Evolutionary conservation across 2,329 filamentous ascomycete genomes (phyloP).

Genomic region (Alternaria incomplexa): DNA sequence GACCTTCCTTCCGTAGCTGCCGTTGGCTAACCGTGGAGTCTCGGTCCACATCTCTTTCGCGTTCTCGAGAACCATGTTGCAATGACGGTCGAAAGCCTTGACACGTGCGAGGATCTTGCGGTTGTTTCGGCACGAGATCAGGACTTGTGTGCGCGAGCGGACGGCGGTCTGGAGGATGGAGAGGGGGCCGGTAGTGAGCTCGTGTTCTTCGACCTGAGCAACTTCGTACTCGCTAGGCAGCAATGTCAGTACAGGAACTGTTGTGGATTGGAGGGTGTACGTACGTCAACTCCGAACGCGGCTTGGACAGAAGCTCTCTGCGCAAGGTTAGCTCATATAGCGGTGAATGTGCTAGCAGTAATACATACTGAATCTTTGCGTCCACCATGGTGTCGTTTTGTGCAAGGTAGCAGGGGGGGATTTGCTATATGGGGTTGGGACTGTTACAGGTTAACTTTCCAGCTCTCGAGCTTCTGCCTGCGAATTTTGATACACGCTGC

Average conservation of each 20-base stretch:
- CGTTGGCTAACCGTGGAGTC: slow-evolving; percentile 79
- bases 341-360: not conserved
- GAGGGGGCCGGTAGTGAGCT: slow-evolving; percentile 79
- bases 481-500: slow-evolving; percentile 18
- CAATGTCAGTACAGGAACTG: slow-evolving; percentile 22
- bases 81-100: slow-evolving; percentile 98
- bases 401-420: not conserved
- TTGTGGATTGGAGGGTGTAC: slow-evolving; percentile 45
- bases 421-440: not conserved
- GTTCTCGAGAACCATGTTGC: slow-evolving; percentile 98
- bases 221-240: slow-evolving; percentile 83
- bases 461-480: slow-evolving; percentile 26
- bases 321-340: slow-evolving; percentile 28
- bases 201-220: slow-evolving; percentile 78
- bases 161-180: slow-evolving; percentile 98
- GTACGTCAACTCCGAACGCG: slow-evolving; percentile 89
- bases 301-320: slow-evolving; percentile 88
- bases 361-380: slow-evolving; percentile 53
- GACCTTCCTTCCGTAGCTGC: slow-evolving; percentile 86
- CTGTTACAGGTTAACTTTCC: slow-evolving; percentile 27
- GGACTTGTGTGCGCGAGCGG: slow-evolving; percentile 90
- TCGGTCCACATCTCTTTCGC: slow-evolving; percentile 99
- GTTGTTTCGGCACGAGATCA: slow-evolving; percentile 98
- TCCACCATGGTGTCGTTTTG: slow-evolving; percentile 40
- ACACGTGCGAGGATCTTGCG: slow-evolving; percentile 95